These are phyloP conservation scores for Diaporthe velutina DNA, from an alignment of 2,329 filamentous ascomycete species.

Conservation along the genomic window DNA sequence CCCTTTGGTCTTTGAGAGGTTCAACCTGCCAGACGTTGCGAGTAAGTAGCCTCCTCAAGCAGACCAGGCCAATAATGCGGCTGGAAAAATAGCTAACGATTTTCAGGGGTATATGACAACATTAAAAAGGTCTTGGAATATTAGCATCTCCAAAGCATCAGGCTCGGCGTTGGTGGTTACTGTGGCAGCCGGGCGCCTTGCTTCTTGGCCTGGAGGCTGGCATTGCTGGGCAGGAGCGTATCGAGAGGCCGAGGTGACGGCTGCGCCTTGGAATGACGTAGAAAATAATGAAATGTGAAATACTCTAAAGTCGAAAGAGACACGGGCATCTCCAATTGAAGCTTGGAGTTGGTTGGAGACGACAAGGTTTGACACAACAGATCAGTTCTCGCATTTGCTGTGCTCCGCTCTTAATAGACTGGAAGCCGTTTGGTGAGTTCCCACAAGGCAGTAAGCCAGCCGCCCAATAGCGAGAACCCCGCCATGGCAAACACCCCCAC, in stretches of 20 bases:
- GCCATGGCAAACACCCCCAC: conserved; percentile 31
- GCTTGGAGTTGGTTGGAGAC: background rate
- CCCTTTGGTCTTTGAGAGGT: conserved; percentile 82
- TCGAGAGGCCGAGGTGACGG: background rate
- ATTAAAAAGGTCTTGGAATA: conserved; percentile 77
- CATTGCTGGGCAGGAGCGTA: conserved; percentile 8
- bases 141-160: conserved; percentile 49
- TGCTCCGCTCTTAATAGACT: background rate
- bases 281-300: background rate
- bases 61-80: background rate
- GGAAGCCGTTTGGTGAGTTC: background rate
- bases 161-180: conserved; percentile 17
- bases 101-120: conserved; percentile 76
- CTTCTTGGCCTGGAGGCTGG: conserved; percentile 1
- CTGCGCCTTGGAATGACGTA: background rate
- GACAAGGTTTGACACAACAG: background rate
- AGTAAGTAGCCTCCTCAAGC: conserved; percentile 69
- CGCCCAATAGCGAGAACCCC: conserved; percentile 7
- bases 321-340: background rate
- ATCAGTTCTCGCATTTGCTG: background rate
- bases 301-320: background rate
- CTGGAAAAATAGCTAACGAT: conserved; percentile 45
- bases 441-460: background rate
- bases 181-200: background rate
- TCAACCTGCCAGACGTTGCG: conserved; percentile 86